Conservation (phyloP, 108 stramenopile species). For the Schizochytrium sp. region DNA sequence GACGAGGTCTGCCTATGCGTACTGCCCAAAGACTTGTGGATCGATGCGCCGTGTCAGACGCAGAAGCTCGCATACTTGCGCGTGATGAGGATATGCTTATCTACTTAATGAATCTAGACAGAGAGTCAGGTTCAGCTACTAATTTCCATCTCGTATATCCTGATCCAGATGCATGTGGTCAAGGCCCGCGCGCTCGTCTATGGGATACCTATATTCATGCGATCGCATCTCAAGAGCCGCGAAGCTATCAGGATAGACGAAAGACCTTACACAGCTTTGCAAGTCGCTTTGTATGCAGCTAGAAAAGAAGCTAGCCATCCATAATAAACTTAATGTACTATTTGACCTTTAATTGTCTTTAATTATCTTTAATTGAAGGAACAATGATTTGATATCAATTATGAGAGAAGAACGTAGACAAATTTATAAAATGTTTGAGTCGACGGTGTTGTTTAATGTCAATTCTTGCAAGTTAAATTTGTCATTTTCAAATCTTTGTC, state of each 20-base stretch:
- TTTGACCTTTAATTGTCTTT: no score
- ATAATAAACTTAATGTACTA: no score
- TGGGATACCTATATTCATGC: constrained; percentile 9
- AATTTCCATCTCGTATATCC: constrained; percentile 43
- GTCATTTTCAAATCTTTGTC: no score
- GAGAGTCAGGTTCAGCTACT: neutral
- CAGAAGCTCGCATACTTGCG: neutral
- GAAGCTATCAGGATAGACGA: neutral
- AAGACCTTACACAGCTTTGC: neutral
- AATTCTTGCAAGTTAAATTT: no score
- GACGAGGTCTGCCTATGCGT: neutral
- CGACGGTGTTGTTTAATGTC: no score
- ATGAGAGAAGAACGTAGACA: no score
- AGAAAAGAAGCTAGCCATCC: no score
- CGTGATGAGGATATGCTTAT: constrained; percentile 30
- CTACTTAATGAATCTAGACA: constrained; percentile 30
- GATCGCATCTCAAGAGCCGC: neutral
- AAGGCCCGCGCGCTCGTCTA: neutral
- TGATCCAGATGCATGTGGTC: constrained; percentile 6
- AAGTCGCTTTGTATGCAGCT: neutral
- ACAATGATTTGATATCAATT: no score
- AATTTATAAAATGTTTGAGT: no score
- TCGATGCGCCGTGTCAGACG: constrained; percentile 17
- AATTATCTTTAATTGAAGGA: no score
- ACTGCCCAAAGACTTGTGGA: neutral